Base-by-base conservation (phyloP, 306 rosid species). In the Ormosia emarginata region DNA sequence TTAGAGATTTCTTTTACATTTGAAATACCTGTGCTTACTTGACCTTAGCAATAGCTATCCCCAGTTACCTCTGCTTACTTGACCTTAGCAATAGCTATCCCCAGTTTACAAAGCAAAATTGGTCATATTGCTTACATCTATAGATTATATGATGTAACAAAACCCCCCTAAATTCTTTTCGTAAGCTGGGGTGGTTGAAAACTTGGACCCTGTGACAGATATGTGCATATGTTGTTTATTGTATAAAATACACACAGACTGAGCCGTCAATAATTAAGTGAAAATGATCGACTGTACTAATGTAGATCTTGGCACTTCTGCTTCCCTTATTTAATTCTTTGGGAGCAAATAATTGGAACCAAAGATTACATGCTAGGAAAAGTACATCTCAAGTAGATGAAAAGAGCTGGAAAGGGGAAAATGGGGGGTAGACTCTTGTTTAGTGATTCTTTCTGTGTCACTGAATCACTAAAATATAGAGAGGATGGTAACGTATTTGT, bases 181-280 rank as follows among this genome's bases (percentile, higher is more conserved):
- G 30, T 6, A 37, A 39, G 34, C 46, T 50, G 46, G 62, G 78
- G 47, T 74, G 72, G 79, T 74, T 74, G 84, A 74, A 32, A 75
- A 80, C 8, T 69, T 85, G 70, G 77, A 75, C 69, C 81, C 62
- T 53, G 40, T 69, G 82, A 85, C 65, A 80, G 43, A 49, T 65
- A 77, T 30, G 47, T 10, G 34, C 17, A 7, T 67, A 6, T 13
- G 18, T 67, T 32, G 2, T 74, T 29, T 43, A 43, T 50, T 57
- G 9, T 29, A 79, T 65, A 71, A 71, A 59, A 36, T 29, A 75
- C 10, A 73, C 8, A 12, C 44, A 55, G 29, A 44, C 67, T 75
- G 83, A 69, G 85, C 71, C 81, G 79, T 76, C 82, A 86, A 88
- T 82, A 81, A 82, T 88, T 29, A 37, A 83, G 81, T 76, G 92